These are phyloP conservation scores for Fusarium goolgardi DNA, from an alignment of 2,329 filamentous ascomycete species.

Conservation along the genomic window DNA sequence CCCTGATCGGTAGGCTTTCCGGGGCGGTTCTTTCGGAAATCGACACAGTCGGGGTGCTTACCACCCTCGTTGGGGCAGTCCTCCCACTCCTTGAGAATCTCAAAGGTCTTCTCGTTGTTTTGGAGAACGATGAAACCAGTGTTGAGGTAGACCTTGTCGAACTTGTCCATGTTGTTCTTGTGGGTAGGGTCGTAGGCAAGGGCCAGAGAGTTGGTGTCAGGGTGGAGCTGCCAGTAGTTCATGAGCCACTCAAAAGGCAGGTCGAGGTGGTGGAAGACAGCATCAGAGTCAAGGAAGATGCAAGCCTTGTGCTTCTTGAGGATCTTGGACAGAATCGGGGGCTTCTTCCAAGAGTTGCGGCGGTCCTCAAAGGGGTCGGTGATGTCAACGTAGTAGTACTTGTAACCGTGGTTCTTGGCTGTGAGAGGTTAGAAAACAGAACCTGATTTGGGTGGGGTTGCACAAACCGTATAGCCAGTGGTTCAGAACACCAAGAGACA, in stretches of 20 bases:
- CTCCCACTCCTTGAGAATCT: conserved; percentile 63
- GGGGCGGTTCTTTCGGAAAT: conserved; percentile 52
- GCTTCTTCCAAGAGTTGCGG: conserved; percentile 61
- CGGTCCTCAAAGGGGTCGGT: conserved; percentile 54
- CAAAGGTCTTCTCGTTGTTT: conserved; percentile 60
- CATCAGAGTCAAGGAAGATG: conserved; percentile 59
- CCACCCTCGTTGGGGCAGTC: conserved; percentile 55
- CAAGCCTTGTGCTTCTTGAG: conserved; percentile 58
- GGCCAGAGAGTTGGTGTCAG: conserved; percentile 55
- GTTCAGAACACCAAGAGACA: conserved; percentile 57
- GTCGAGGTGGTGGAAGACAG: conserved; percentile 58
- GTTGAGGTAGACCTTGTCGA: conserved; percentile 59
- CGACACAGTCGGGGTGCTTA: conserved; percentile 54
- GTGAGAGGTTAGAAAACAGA: conserved; percentile 36
- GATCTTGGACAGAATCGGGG: conserved; percentile 56
- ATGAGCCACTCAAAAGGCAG: conserved; percentile 61
- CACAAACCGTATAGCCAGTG: conserved; percentile 58
- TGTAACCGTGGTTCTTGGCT: conserved; percentile 61
- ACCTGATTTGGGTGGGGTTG: neutral
- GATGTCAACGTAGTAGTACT: conserved; percentile 59
- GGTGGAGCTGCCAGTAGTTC: conserved; percentile 59
- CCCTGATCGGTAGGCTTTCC: conserved; percentile 58
- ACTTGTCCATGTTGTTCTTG: conserved; percentile 55
- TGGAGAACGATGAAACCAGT: conserved; percentile 66
- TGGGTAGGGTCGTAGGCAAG: conserved; percentile 55